Percentiles rank a stretch among this genome's conserved stretches.
Evolutionary conservation across 805 yeast genomes (phyloP).

Genomic region (Yarrowia sp.): DNA sequence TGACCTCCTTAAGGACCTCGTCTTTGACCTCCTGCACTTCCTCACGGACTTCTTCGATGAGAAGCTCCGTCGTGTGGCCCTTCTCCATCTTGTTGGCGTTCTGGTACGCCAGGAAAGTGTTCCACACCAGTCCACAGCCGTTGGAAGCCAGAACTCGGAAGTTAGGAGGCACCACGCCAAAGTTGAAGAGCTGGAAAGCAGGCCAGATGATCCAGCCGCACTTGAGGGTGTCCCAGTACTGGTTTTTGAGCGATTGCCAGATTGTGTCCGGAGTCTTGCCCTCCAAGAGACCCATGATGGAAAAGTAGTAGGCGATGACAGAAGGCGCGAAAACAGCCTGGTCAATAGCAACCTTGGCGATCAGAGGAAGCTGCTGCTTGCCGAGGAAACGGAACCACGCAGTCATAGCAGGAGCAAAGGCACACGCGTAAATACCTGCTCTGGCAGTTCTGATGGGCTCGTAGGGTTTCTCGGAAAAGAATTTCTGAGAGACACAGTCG

Average conservation of each 20-base stretch:
- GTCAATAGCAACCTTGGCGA: slow-evolving; percentile 61
- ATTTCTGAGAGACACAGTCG: slow-evolving; percentile 17
- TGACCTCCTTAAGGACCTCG: slow-evolving; percentile 5
- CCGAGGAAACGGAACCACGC: slow-evolving; percentile 63
- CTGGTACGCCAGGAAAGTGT: slow-evolving; percentile 60
- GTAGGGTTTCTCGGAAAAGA: slow-evolving; percentile 35
- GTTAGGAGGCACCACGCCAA: slow-evolving; percentile 67
- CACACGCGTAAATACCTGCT: slow-evolving; percentile 67
- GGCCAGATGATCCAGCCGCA: slow-evolving; percentile 94
- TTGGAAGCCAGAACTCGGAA: slow-evolving; percentile 69
- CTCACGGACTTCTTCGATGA: slow-evolving; percentile 9
- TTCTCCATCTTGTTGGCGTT: slow-evolving; percentile 20
- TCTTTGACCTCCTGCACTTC: slow-evolving; percentile 10
- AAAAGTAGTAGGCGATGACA: slow-evolving; percentile 68
- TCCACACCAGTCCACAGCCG: slow-evolving; percentile 75
- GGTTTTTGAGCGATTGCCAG: slow-evolving; percentile 37
- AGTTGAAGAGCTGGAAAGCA: slow-evolving; percentile 68
- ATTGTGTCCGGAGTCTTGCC: slow-evolving; percentile 46
- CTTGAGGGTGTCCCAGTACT: slow-evolving; percentile 55
- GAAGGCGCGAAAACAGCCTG: slow-evolving; percentile 74
- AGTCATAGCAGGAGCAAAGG: slow-evolving; percentile 73
- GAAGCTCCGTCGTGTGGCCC: not conserved
- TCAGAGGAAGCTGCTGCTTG: slow-evolving; percentile 40
- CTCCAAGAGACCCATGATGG: slow-evolving; percentile 67
- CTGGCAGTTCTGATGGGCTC: slow-evolving; percentile 59